Percentiles rank a stretch among this genome's conserved stretches.
phyloP scores from a whole-genome alignment of 305 asterid genomes.

The Petunia hybrid region DNA sequence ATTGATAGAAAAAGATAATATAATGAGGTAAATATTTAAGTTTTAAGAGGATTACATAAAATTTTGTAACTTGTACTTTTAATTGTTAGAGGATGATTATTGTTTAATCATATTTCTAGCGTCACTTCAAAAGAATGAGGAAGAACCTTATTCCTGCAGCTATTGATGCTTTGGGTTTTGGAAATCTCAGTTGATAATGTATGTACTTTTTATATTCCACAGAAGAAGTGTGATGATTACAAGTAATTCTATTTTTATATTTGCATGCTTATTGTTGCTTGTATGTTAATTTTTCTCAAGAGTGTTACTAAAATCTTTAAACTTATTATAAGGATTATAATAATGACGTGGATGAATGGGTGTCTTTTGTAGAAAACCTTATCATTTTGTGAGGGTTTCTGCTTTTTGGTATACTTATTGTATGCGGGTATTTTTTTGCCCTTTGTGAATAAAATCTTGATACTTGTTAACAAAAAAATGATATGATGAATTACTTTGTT shows the following conservation, averaged over 20 bases:
- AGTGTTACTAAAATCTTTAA: not conserved
- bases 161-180: not conserved
- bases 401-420: too few relatives aligned
- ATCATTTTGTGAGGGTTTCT: too few relatives aligned
- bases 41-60: not conserved
- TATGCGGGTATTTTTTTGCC: too few relatives aligned
- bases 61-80: not conserved
- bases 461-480: too few relatives aligned
- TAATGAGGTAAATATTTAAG: not conserved
- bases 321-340: not conserved
- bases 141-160: constrained; percentile 24
- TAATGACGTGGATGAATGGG: not conserved
- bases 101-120: not conserved
- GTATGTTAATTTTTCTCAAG: not conserved
- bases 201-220: not conserved
- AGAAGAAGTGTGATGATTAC: not conserved
- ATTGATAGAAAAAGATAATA: not conserved
- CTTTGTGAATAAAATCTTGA: too few relatives aligned
- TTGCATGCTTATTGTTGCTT: constrained; percentile 19
- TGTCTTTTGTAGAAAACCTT: too few relatives aligned
- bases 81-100: constrained; percentile 3
- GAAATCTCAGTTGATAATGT: not conserved
- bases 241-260: constrained; percentile 1
- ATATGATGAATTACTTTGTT: not conserved
- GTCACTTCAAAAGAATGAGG: constrained; percentile 22